Percentiles rank a stretch among this genome's conserved stretches.
Conservation (phyloP, 2,329 filamentous ascomycete species). For the Curvularia spicifera region DNA sequence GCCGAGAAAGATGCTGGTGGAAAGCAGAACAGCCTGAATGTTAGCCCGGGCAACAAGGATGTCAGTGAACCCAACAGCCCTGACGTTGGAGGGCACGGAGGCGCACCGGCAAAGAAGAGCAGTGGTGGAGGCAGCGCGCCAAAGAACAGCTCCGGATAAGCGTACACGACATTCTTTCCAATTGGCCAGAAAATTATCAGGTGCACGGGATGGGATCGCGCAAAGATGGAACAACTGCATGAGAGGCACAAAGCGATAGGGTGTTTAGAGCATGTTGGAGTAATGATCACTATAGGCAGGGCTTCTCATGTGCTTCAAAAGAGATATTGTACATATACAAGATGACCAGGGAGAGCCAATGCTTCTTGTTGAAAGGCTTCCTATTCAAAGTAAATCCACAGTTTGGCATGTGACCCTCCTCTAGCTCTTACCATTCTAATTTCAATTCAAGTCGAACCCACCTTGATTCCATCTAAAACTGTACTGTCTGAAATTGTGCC, state of each 20-base stretch:
- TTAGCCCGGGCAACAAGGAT: constrained; percentile 66
- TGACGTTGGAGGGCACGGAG: constrained; percentile 49
- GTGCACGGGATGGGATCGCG: background rate
- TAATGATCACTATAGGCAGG: background rate
- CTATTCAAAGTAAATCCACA: background rate
- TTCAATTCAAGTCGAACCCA: too few species aligned
- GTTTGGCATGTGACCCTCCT: background rate
- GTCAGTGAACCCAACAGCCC: constrained; percentile 58
- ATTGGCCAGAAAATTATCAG: background rate
- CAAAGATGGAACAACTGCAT: background rate
- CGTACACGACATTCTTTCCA: background rate
- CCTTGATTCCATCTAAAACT: too few species aligned
- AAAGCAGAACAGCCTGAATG: constrained; percentile 56
- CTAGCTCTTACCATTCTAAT: background rate
- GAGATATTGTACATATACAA: background rate
- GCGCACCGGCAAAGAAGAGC: constrained; percentile 41
- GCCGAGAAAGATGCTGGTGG: constrained; percentile 47
- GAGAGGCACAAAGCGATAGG: background rate
- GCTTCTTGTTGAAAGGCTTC: background rate
- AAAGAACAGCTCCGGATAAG: constrained; percentile 38
- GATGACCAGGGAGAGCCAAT: background rate
- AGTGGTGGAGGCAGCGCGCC: constrained; percentile 48
- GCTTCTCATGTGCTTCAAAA: background rate
- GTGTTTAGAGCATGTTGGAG: background rate
- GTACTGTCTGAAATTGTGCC: background rate